Evolutionary conservation across 176 grass and related monocot species (phyloP), one percentile per base, ranked within the genome.

Genomic region (Thinopyrum elongatum): DNA sequence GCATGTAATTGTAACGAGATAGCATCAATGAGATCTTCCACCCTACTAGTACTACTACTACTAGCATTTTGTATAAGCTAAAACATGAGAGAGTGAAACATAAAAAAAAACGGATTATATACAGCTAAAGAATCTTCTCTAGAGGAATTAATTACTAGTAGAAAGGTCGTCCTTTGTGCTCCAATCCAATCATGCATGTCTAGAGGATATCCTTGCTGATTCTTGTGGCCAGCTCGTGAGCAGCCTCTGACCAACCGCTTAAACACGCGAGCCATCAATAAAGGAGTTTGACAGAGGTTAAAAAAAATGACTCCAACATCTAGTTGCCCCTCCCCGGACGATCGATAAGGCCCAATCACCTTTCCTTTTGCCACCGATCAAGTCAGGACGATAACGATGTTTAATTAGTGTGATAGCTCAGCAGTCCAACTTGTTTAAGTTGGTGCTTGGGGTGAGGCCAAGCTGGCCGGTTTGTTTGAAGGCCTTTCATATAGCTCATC

Each of bases 381-480:
- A 46, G 61, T n/a, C 62, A 74, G 79, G 63, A 74, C 77, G 86
- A 92, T 82, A 79, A 86, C 77, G 90, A 70, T 82, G 19, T 65
- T 69, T 76, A 61, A 31, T 86, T 29, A 47, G 60, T 35, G 33
- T 49, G 80, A 90, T 82, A 70, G 83, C 63, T 82, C 62, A 84
- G 80, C 36, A 12, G n/a, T 30, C 13, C 10, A 47, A 63, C 70
- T 78, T 51, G 47, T 51, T 87, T 71, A 72, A 63, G 38, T 53
- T 27, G 77, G 78, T 17, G 58, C 8, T 38, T 64, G n/a, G 46
- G 74, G 74, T 58, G 68, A 70, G 73, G 87, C 87, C 92, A 90
- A 86, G 74, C 84, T 96, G 84, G 87, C 80, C 68, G 89, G 83
- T 85, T 94, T 88, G 91, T 86, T 65, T 53, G 6, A 53, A 19